Percentiles rank a stretch among this genome's conserved stretches.
These are phyloP conservation scores for Micractinium conductrix DNA, from an alignment of 139 green algal species.

Conservation along the genomic window DNA sequence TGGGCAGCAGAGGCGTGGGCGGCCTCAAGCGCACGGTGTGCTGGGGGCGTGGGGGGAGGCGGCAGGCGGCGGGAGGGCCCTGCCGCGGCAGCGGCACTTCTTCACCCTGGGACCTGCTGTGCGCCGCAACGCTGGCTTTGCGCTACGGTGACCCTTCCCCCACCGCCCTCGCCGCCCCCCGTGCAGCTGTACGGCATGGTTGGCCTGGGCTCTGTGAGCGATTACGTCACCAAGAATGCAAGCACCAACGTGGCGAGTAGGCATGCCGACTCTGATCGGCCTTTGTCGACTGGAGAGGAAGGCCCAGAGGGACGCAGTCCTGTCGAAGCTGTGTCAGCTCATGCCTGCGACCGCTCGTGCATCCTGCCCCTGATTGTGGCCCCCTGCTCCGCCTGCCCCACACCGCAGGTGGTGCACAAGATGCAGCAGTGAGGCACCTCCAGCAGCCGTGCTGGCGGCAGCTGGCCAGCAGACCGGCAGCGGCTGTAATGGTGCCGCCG, in stretches of 20 bases:
- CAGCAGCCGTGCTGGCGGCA: background rate
- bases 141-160: background rate
- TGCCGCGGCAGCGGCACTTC: background rate
- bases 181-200: slow-evolving; percentile 46
- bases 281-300: too few species aligned
- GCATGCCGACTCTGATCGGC: background rate
- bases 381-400: background rate
- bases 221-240: slow-evolving; percentile 53
- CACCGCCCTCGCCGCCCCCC: background rate
- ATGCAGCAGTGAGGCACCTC: background rate
- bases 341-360: too few species aligned
- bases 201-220: slow-evolving; percentile 58
- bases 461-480: too few species aligned
- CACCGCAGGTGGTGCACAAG: slow-evolving; percentile 1
- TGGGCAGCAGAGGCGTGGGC: too few species aligned
- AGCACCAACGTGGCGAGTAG: slow-evolving; percentile 37
- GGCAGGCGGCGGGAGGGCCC: background rate
- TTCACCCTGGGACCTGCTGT: too few species aligned
- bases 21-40: background rate
- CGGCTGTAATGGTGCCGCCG: too few species aligned
- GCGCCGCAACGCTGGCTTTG: too few species aligned
- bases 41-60: background rate
- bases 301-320: too few species aligned
- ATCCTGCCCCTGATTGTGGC: background rate
- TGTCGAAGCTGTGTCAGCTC: too few species aligned